Evolutionary conservation across 2,329 filamentous ascomycete genomes (phyloP), one percentile per base, ranked within the genome.

Genomic region (Ophiostoma populinum): DNA sequence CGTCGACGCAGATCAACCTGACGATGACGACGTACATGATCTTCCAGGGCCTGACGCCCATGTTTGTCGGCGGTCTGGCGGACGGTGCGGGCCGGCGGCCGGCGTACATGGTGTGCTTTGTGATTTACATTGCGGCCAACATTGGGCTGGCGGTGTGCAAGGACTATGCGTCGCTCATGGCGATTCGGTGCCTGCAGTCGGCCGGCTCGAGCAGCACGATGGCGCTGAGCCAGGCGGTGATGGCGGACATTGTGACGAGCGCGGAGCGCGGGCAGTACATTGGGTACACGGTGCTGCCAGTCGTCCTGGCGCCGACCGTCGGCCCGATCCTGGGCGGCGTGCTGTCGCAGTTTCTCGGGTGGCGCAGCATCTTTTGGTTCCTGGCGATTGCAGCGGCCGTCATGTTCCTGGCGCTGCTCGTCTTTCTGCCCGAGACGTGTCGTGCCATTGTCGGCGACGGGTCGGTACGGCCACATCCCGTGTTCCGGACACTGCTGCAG

Each of bases 311-410:
- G 0, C 61, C 61, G 5, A 54, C 60, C 0, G 35, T 67, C 3
- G 62, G 67, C 0, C 73, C 75, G 0, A 58, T 75, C 9, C 55
- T 76, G 11, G 71, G 72, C 2, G 73, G 71, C 1, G 42, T 72
- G 1, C 54, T 78, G 2, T 57, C 59, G 4, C 56, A 72, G 31
- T 67, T 61, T 32, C 53, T 72, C 1, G 67, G 67, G 1, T 77
- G 72, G 71, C 55, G 63, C 21, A 55, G 59, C 21, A 67, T 75
- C 19, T 77, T 77, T 45, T 75, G 70, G 69, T 71, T 74, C 36
- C 50, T 76, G 10, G 53, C 60, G 9, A 71, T 75, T 7, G 43
- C 57, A 1, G 44, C 50, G 0, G 51, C 49, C 0, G 54, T 59
- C 1, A 53, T 62, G 17, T 44, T 66, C 4, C 34, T 63, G 0